phyloP scores from a whole-genome alignment of 139 green algal species.

The Chlamydomonas applanata region DNA sequence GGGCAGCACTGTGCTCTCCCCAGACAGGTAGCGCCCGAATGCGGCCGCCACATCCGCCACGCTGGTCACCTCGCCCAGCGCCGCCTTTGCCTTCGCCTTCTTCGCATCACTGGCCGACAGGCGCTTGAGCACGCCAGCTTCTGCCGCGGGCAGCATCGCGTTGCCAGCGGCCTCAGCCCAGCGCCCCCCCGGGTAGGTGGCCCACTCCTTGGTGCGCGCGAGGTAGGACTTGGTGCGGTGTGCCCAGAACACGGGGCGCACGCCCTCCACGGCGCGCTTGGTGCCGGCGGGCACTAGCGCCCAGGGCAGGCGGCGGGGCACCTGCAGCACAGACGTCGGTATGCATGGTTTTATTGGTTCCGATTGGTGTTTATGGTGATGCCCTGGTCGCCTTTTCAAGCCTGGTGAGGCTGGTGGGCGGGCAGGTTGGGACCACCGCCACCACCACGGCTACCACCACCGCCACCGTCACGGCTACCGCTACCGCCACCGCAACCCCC shows the following conservation, averaged over 20 bases:
- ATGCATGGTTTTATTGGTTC: too few relatives aligned
- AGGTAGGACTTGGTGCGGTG: constrained; percentile 79
- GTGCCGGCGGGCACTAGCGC: constrained; percentile 17
- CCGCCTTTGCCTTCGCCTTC: constrained; percentile 43
- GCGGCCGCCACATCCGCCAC: constrained; percentile 63
- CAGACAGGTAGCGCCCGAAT: constrained; percentile 55
- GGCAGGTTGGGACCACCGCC: too few relatives aligned
- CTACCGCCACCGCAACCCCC: too few relatives aligned
- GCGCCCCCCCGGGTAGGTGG: constrained; percentile 60
- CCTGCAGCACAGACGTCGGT: not conserved
- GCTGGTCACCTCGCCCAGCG: constrained; percentile 50
- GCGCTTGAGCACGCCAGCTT: constrained; percentile 40
- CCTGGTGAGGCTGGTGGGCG: too few relatives aligned
- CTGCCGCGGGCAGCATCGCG: not conserved
- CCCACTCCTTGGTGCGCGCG: constrained; percentile 71
- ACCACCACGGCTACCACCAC: too few relatives aligned
- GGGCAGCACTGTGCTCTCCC: constrained; percentile 69
- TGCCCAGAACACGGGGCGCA: constrained; percentile 84
- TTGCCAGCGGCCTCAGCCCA: constrained; percentile 7
- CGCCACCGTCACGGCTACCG: too few relatives aligned
- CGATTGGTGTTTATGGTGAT: too few relatives aligned
- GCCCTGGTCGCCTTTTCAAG: too few relatives aligned
- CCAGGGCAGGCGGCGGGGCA: constrained; percentile 26
- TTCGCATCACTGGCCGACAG: constrained; percentile 58
- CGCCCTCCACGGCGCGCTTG: constrained; percentile 47